phyloP scores from a whole-genome alignment of 1,284 basidiomycete genomes.

The Dichomitus squalens region DNA sequence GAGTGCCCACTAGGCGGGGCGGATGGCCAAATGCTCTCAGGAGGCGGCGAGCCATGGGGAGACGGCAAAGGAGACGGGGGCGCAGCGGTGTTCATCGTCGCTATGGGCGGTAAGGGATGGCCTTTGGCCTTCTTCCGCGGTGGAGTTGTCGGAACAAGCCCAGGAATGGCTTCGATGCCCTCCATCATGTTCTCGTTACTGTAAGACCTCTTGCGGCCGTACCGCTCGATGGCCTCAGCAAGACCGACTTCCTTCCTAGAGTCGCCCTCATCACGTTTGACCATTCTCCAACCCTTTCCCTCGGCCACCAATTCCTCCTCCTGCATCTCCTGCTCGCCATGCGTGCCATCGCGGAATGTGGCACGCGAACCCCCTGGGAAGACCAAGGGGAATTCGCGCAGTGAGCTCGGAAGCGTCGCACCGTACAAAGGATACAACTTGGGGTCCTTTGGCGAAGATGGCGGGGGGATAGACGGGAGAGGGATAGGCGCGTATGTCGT shows the following conservation, averaged over 20 bases:
- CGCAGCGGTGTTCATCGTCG: constrained; percentile 66
- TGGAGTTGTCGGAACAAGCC: constrained; percentile 52
- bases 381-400: constrained; percentile 72
- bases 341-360: constrained; percentile 71
- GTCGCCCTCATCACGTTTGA: constrained; percentile 64
- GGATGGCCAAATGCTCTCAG: constrained; percentile 73
- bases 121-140: constrained; percentile 77
- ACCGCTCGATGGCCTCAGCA: constrained; percentile 77
- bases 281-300: constrained; percentile 75
- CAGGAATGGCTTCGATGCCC: constrained; percentile 63
- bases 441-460: constrained; percentile 70
- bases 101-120: constrained; percentile 55
- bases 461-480: constrained; percentile 67
- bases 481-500: constrained; percentile 83
- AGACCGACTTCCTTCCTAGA: constrained; percentile 60
- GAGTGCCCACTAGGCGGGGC: constrained; percentile 74
- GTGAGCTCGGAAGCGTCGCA: constrained; percentile 66
- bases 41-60: constrained; percentile 78
- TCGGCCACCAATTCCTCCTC: constrained; percentile 68
- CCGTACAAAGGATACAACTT: constrained; percentile 77
- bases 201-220: constrained; percentile 76
- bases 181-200: constrained; percentile 75
- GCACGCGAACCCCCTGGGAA: constrained; percentile 79
- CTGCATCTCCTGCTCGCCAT: constrained; percentile 63
- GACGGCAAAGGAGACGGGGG: constrained; percentile 83